A percentile compares a stretch with the other conserved stretches of the same genome.
phyloP scores from a whole-genome alignment of 306 rosid species.

The Dryas alaskensis region DNA sequence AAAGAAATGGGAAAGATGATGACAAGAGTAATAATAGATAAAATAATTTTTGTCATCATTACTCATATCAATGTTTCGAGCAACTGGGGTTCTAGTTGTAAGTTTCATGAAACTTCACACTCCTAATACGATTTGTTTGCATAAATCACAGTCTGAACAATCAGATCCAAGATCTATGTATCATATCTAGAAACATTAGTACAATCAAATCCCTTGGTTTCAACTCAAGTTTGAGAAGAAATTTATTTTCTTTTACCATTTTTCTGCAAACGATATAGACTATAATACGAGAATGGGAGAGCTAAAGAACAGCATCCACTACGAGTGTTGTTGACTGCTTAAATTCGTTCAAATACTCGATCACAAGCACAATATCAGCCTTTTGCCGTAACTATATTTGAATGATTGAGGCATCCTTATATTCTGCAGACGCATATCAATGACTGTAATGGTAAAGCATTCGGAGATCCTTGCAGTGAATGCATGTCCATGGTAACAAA shows the following conservation, averaged over 20 bases:
- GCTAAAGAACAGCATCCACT: not conserved
- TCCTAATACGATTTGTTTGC: not conserved
- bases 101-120: not conserved
- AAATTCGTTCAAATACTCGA: not conserved
- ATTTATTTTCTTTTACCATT: no score
- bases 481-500: slow-evolving; percentile 73
- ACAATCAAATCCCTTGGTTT: not conserved
- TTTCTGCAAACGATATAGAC: not conserved
- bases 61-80: not conserved
- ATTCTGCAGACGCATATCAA: slow-evolving; percentile 11
- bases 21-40: not conserved
- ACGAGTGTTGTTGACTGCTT: not conserved
- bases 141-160: not conserved
- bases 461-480: slow-evolving; percentile 68
- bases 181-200: not conserved
- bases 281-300: not conserved
- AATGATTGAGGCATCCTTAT: not conserved
- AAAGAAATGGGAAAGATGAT: not conserved
- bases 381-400: not conserved
- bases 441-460: slow-evolving; percentile 35
- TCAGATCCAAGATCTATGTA: not conserved
- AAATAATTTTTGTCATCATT: no score
- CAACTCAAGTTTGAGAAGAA: not conserved
- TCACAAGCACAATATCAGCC: slow-evolving; percentile 1
- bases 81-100: not conserved